Evolutionary conservation across 2,329 filamentous ascomycete species (phyloP).

Genomic region (Aspergillus quadrilineatus): DNA sequence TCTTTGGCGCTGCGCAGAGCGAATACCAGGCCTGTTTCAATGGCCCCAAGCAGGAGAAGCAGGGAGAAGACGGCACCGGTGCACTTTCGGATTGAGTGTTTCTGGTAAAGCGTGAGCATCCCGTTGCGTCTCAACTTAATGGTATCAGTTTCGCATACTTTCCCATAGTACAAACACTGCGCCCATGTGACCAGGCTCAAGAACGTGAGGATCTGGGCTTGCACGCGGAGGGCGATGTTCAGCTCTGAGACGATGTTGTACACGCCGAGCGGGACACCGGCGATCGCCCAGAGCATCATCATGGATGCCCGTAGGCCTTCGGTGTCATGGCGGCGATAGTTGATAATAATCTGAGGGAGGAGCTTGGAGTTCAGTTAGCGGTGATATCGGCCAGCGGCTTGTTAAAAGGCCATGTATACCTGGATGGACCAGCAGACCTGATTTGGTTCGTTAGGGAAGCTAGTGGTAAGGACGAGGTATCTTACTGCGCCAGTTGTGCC

Average conservation of each 20-base stretch:
- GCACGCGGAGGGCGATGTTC: constrained; percentile 55
- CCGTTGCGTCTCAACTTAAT: background rate
- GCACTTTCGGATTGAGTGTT: constrained; percentile 54
- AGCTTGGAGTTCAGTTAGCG: constrained; percentile 45
- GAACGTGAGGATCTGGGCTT: constrained; percentile 56
- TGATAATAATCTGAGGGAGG: constrained; percentile 68
- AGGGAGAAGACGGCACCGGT: constrained; percentile 52
- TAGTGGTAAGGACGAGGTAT: background rate
- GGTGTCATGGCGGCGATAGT: constrained; percentile 65
- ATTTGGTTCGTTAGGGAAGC: background rate
- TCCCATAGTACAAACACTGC: constrained; percentile 57
- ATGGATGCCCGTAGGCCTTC: constrained; percentile 65
- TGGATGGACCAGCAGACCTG: constrained; percentile 66
- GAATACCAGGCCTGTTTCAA: constrained; percentile 61
- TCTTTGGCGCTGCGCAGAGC: constrained; percentile 51
- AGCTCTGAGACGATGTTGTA: constrained; percentile 58
- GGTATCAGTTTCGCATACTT: constrained; percentile 14
- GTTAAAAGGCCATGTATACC: constrained; percentile 34
- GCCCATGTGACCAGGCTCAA: constrained; percentile 55
- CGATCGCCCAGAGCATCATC: constrained; percentile 69
- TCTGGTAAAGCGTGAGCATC: constrained; percentile 33
- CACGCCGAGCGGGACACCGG: constrained; percentile 65
- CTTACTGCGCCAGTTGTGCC: constrained; percentile 33
- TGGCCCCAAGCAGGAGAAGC: constrained; percentile 57
- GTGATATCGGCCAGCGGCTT: background rate